phyloP scores from a whole-genome alignment of 208 protist species.

The Giardia duodenalis region DNA sequence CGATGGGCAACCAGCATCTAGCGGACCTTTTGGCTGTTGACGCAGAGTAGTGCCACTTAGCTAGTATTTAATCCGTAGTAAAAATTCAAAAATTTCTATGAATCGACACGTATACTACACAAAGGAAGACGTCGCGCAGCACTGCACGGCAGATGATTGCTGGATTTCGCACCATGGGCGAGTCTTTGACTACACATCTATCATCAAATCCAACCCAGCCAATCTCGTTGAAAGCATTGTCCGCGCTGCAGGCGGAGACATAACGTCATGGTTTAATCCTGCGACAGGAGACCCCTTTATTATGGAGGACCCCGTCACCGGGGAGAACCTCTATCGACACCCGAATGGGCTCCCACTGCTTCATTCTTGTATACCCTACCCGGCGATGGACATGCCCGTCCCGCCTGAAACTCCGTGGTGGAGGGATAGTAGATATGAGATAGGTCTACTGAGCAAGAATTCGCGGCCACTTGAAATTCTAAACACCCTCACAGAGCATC shows the following conservation, averaged over 20 bases:
- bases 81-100: neutral
- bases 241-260: neutral
- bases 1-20: neutral
- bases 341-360: neutral
- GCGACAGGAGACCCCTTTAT: neutral
- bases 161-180: neutral
- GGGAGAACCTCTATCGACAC: neutral
- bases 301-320: neutral
- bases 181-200: slow-evolving; percentile 6
- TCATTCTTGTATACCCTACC: neutral
- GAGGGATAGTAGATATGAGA: neutral
- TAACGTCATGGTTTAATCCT: slow-evolving; percentile 15
- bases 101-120: neutral
- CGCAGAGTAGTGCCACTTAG: neutral
- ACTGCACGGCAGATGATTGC: slow-evolving; percentile 8
- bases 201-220: neutral
- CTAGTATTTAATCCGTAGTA: no score
- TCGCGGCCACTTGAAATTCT: neutral
- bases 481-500: neutral
- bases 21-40: neutral
- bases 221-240: neutral
- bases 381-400: neutral
- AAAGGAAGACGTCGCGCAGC: neutral
- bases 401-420: neutral
- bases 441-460: slow-evolving; percentile 3